A percentile compares a stretch with the other conserved stretches of the same genome.
Conservation (phyloP, 352 stramenopile genomes). For the Phytophthora podocarpi region DNA sequence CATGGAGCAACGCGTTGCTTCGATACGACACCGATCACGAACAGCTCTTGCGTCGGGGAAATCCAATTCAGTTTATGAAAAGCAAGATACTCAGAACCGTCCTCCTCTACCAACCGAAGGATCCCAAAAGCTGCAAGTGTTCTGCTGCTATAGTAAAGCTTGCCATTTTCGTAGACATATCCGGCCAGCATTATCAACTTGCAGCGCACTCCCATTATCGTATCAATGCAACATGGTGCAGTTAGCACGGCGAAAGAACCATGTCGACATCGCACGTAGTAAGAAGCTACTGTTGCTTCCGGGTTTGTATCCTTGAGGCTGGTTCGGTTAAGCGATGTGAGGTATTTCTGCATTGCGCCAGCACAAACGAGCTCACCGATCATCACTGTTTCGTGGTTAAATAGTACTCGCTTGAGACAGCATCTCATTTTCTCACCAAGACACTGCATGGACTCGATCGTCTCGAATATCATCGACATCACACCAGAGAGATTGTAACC, state of each 20-base stretch:
- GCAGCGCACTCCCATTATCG: slow-evolving; percentile 9
- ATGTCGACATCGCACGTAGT: slow-evolving; percentile 15
- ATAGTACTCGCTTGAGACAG: slow-evolving; percentile 16
- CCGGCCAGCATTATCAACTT: slow-evolving; percentile 22
- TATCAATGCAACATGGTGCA: slow-evolving; percentile 24
- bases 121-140: slow-evolving; percentile 22
- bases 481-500: slow-evolving; percentile 31
- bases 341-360: slow-evolving; percentile 16
- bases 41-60: slow-evolving; percentile 5
- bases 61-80: slow-evolving; percentile 25
- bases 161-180: slow-evolving; percentile 12
- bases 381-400: slow-evolving; percentile 32
- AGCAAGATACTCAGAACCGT: slow-evolving; percentile 19
- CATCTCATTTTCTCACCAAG: slow-evolving; percentile 8
- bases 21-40: slow-evolving; percentile 18
- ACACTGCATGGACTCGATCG: slow-evolving; percentile 16
- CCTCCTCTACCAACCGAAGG: slow-evolving; percentile 3
- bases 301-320: not conserved
- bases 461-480: slow-evolving; percentile 34
- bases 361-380: slow-evolving; percentile 27
- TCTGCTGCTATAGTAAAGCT: slow-evolving; percentile 14
- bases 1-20: not conserved
- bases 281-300: slow-evolving; percentile 6
- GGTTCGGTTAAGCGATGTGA: slow-evolving; percentile 24
- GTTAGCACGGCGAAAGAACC: slow-evolving; percentile 7